phyloP scores from a whole-genome alignment of 2,329 filamentous ascomycete genomes.

The Fusarium compactum region DNA sequence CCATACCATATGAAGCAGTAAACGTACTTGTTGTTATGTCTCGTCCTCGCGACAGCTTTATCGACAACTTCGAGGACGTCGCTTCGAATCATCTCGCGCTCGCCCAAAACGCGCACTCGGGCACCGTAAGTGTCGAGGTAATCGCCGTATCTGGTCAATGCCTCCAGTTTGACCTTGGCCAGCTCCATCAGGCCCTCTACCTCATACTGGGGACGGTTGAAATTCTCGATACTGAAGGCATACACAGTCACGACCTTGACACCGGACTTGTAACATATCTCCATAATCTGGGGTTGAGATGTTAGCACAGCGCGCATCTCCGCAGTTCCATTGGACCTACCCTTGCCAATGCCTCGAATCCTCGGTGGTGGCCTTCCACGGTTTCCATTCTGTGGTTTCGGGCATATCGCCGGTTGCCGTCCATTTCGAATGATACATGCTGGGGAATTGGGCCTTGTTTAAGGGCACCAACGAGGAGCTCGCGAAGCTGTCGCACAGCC shows the following conservation, averaged over 20 bases:
- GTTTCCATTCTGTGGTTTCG: conserved; percentile 93
- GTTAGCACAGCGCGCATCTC: conserved; percentile 10
- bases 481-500: conserved; percentile 81
- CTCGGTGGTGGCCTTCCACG: conserved; percentile 93
- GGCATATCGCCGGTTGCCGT: conserved; percentile 95
- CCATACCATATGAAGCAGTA: background rate
- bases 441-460: conserved; percentile 92
- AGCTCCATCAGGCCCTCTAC: conserved; percentile 98
- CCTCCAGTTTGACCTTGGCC: conserved; percentile 93
- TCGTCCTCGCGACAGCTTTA: conserved; percentile 86
- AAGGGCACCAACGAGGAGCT: conserved; percentile 88
- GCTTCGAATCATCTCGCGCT: conserved; percentile 83
- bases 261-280: conserved; percentile 97
- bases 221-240: conserved; percentile 99
- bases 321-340: conserved; percentile 68
- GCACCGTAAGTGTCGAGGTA: conserved; percentile 94
- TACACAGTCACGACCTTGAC: conserved; percentile 98
- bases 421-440: conserved; percentile 99
- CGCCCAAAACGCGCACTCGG: conserved; percentile 84
- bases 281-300: conserved; percentile 75
- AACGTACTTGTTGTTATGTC: conserved; percentile 81
- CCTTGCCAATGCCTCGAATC: conserved; percentile 92
- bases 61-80: conserved; percentile 93
- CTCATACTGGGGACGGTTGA: conserved; percentile 95
- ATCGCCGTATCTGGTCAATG: conserved; percentile 92